phyloP scores from a whole-genome alignment of 768 basidiomycete species.

The Mycena crocata region DNA sequence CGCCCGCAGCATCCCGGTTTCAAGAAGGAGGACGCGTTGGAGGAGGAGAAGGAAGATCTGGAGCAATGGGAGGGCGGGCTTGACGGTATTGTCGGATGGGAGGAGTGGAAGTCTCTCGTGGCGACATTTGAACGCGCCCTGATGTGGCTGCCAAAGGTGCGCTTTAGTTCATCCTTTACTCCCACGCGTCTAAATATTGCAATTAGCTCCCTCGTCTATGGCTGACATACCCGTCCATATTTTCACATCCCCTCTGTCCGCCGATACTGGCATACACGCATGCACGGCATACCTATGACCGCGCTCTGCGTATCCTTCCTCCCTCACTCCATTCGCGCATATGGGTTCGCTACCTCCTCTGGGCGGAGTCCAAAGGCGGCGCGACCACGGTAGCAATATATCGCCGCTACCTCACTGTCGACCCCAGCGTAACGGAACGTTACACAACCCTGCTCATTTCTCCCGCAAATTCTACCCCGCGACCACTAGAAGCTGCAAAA shows the following conservation, averaged over 20 bases:
- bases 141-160: slow-evolving; percentile 93
- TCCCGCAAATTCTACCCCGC: slow-evolving; percentile 64
- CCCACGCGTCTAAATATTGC: slow-evolving; percentile 21
- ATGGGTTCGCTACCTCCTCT: slow-evolving; percentile 93
- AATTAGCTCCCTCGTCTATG: slow-evolving; percentile 92
- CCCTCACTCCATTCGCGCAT: slow-evolving; percentile 92
- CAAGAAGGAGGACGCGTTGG: slow-evolving; percentile 90
- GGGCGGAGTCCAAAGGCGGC: slow-evolving; percentile 89
- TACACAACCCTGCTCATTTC: slow-evolving; percentile 79
- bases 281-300: slow-evolving; percentile 93
- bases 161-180: slow-evolving; percentile 38
- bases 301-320: slow-evolving; percentile 91
- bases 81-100: slow-evolving; percentile 92
- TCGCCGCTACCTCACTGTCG: slow-evolving; percentile 87
- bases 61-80: slow-evolving; percentile 90
- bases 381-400: slow-evolving; percentile 84
- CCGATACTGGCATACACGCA: slow-evolving; percentile 87
- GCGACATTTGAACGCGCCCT: slow-evolving; percentile 92
- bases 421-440: slow-evolving; percentile 84
- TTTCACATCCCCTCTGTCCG: slow-evolving; percentile 91
- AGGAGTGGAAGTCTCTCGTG: slow-evolving; percentile 93
- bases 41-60: slow-evolving; percentile 83
- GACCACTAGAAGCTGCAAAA: slow-evolving; percentile 95
- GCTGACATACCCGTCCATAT: slow-evolving; percentile 92
- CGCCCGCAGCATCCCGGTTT: too few relatives aligned